Conservation (phyloP, 495 filamentous ascomycete genomes). For the Podospora australis region DNA sequence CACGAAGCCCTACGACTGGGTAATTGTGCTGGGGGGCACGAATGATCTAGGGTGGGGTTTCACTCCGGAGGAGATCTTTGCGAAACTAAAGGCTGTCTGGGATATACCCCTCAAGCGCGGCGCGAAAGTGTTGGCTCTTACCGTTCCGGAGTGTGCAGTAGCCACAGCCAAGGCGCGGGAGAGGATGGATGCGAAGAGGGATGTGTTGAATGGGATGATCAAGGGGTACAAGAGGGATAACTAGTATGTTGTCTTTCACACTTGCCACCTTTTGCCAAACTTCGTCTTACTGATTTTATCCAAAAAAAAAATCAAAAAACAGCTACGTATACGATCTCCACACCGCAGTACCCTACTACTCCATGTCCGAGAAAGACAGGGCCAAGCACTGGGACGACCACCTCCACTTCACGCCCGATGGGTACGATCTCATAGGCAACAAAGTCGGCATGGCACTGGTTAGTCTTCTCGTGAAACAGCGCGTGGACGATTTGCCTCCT, state of each 20-base stretch:
- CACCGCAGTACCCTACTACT: constrained; percentile 44
- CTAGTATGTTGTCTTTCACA: constrained; percentile 35
- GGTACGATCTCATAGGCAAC: constrained; percentile 54
- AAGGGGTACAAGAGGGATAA: constrained; percentile 34
- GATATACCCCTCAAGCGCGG: constrained; percentile 37
- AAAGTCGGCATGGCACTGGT: constrained; percentile 44
- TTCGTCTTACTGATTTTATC: background rate
- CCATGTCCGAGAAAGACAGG: constrained; percentile 36
- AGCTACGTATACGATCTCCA: constrained; percentile 51
- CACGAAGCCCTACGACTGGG: constrained; percentile 33
- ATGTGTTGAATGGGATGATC: constrained; percentile 48
- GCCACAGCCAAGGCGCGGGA: constrained; percentile 10
- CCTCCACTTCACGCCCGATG: constrained; percentile 51
- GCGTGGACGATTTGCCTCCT: constrained; percentile 18
- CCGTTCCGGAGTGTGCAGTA: constrained; percentile 50
- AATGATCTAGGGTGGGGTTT: constrained; percentile 46
- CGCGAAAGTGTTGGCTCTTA: constrained; percentile 52
- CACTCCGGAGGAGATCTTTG: constrained; percentile 30
- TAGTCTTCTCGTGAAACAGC: constrained; percentile 33
- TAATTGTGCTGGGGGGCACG: constrained; percentile 51
- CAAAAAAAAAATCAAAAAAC: constrained; percentile 1
- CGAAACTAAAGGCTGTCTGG: constrained; percentile 40
- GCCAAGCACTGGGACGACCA: constrained; percentile 54
- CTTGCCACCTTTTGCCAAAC: background rate
- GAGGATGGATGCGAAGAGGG: constrained; percentile 31